Evolutionary conservation across 2,329 filamentous ascomycete genomes (phyloP).

Genomic region (Phoma sp.): DNA sequence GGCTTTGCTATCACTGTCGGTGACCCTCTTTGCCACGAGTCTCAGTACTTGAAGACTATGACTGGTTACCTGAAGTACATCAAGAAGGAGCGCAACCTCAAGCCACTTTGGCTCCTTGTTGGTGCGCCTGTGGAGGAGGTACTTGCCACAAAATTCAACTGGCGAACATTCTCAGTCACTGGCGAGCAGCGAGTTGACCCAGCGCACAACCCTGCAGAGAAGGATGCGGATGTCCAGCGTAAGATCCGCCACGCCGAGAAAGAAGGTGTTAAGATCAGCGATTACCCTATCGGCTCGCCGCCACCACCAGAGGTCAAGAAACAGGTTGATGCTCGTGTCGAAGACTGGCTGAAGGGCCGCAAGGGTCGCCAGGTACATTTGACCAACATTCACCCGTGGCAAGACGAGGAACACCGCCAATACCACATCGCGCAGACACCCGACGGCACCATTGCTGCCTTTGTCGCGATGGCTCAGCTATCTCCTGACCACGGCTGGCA

Average conservation of each 20-base stretch:
- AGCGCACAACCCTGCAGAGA: slow-evolving; percentile 69
- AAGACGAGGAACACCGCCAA: slow-evolving; percentile 80
- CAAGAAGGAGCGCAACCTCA: slow-evolving; percentile 73
- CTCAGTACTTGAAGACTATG: slow-evolving; percentile 78
- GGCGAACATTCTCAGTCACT: slow-evolving; percentile 87
- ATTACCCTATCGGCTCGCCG: slow-evolving; percentile 70
- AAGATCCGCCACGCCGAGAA: slow-evolving; percentile 83
- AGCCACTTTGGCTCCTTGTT: slow-evolving; percentile 90
- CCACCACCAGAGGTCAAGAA: slow-evolving; percentile 71
- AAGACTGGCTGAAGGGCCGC: slow-evolving; percentile 80
- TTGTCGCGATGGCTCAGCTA: slow-evolving; percentile 85
- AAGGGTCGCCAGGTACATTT: slow-evolving; percentile 89
- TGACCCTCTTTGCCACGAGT: slow-evolving; percentile 82
- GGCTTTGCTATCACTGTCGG: slow-evolving; percentile 86
- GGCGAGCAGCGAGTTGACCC: slow-evolving; percentile 89
- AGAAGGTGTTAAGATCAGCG: slow-evolving; percentile 82
- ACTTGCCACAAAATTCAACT: slow-evolving; percentile 79
- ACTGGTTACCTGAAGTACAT: slow-evolving; percentile 77
- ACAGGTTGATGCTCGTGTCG: slow-evolving; percentile 75
- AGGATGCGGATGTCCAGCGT: slow-evolving; percentile 70
- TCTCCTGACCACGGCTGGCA: slow-evolving; percentile 86
- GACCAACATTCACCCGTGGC: slow-evolving; percentile 88
- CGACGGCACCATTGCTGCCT: slow-evolving; percentile 74
- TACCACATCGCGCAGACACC: slow-evolving; percentile 83
- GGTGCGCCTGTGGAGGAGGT: slow-evolving; percentile 80